A percentile compares a stretch with the other conserved stretches of the same genome.
Conservation (phyloP, 2,329 filamentous ascomycete species). For the Paecilomyces dactylethromorphus region DNA sequence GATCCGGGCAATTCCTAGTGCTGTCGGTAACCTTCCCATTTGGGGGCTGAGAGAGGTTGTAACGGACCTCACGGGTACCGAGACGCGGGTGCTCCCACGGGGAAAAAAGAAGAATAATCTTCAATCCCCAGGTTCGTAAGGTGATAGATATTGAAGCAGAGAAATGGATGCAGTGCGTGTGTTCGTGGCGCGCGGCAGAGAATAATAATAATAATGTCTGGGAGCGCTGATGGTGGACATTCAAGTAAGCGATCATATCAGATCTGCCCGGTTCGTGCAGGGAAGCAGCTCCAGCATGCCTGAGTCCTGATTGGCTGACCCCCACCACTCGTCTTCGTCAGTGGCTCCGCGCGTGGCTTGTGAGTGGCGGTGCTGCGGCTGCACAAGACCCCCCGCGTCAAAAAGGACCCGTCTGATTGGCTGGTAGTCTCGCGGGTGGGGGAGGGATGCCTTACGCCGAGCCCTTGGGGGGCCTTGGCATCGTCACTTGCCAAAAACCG, state of each 20-base stretch:
- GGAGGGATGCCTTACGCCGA: background rate
- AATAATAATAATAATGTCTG: no score
- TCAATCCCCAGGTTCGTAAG: no score
- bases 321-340: background rate
- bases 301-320: background rate
- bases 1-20: no score
- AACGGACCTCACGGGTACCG: background rate
- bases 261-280: background rate
- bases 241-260: background rate
- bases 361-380: background rate
- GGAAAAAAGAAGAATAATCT: background rate
- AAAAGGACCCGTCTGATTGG: background rate
- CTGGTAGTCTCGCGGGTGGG: no score
- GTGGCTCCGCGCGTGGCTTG: conserved; percentile 1
- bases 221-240: no score
- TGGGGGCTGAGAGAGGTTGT: background rate
- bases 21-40: no score
- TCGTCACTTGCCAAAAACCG: background rate
- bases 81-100: background rate
- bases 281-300: no score
- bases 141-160: no score
- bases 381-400: background rate
- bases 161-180: no score
- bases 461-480: background rate
- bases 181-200: no score